Conservation (phyloP, 1,284 basidiomycete genomes). For the Microbotryum lychnidis-dioicae region DNA sequence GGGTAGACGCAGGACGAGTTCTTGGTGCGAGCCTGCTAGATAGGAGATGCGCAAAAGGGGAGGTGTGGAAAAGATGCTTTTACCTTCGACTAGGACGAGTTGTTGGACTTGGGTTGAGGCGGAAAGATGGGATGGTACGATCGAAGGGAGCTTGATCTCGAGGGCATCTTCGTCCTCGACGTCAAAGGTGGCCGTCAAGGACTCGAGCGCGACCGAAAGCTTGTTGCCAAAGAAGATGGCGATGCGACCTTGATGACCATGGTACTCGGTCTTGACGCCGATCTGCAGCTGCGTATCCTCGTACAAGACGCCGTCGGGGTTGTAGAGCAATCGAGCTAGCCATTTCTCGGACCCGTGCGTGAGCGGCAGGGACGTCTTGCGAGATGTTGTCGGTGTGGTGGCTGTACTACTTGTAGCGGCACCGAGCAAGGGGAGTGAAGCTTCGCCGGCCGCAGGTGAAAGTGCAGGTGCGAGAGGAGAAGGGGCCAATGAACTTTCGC, state of each 20-base stretch:
- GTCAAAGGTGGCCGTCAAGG: slow-evolving; percentile 77
- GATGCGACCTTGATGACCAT: slow-evolving; percentile 80
- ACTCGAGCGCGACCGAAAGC: slow-evolving; percentile 65
- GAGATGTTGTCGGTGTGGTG: slow-evolving; percentile 16
- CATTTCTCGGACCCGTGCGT: slow-evolving; percentile 50
- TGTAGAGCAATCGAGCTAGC: slow-evolving; percentile 77
- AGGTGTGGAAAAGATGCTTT: slow-evolving; percentile 65
- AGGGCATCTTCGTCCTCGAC: slow-evolving; percentile 65
- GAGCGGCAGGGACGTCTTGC: slow-evolving; percentile 20
- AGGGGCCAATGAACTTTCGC: neutral
- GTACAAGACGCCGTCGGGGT: slow-evolving; percentile 80
- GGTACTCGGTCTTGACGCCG: slow-evolving; percentile 91
- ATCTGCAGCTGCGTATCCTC: slow-evolving; percentile 94
- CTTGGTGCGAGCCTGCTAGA: slow-evolving; percentile 82
- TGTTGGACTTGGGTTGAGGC: slow-evolving; percentile 86
- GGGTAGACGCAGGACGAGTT: slow-evolving; percentile 74
- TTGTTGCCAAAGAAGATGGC: slow-evolving; percentile 97
- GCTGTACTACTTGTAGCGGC: neutral
- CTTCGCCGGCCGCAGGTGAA: slow-evolving; percentile 3
- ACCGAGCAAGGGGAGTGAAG: slow-evolving; percentile 1
- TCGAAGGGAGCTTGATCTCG: slow-evolving; percentile 75
- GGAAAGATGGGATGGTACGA: slow-evolving; percentile 65
- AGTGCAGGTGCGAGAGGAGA: neutral
- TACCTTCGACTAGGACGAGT: slow-evolving; percentile 87
- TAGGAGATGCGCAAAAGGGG: slow-evolving; percentile 85